These are phyloP conservation scores for Piromyces finnis DNA, from an alignment of 192 early-diverging fungal genomes.

Conservation along the genomic window DNA sequence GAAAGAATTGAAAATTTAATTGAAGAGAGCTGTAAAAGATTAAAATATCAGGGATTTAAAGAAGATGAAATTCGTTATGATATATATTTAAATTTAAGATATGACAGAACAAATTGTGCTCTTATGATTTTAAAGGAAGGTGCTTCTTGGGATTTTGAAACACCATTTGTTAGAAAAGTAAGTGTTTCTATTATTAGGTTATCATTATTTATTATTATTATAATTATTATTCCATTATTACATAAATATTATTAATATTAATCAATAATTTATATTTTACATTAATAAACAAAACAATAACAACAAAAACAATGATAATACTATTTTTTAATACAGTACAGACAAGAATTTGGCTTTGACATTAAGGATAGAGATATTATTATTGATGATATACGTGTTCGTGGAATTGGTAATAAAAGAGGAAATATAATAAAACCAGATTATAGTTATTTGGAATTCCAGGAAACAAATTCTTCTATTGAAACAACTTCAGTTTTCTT, in stretches of 20 bases:
- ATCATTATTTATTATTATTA: neutral
- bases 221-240: neutral
- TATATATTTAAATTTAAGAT: neutral
- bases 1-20: neutral
- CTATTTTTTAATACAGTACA: constrained; percentile 23
- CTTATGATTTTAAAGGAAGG: neutral
- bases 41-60: neutral
- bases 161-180: neutral
- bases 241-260: too few species aligned
- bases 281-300: too few species aligned
- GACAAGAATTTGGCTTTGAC: constrained; percentile 91
- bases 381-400: constrained; percentile 83
- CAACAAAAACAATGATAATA: too few species aligned
- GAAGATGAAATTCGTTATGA: neutral
- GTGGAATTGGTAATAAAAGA: constrained; percentile 47
- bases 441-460: constrained; percentile 12
- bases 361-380: constrained; percentile 61
- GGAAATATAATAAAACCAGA: constrained; percentile 3
- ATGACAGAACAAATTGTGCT: neutral
- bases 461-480: neutral
- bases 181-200: too few species aligned
- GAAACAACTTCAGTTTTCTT: constrained; percentile 45
- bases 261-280: too few species aligned
- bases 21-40: neutral
- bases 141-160: neutral